Evolutionary conservation across 2,329 filamentous ascomycete genomes (phyloP).

Genomic region (Beauveria sp.): DNA sequence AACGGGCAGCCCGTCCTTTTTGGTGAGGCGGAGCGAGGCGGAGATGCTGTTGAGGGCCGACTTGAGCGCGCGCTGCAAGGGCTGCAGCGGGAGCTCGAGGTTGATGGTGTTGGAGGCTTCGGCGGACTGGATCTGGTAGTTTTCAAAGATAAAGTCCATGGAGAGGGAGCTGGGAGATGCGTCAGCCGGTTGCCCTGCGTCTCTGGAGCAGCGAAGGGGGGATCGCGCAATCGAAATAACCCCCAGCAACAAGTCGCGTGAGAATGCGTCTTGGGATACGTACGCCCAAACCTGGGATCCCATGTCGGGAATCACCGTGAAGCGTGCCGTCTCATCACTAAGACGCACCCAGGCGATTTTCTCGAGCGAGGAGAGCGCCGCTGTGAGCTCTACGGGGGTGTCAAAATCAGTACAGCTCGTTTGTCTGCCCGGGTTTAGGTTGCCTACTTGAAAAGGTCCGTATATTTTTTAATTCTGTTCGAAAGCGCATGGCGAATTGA

Average conservation of each 20-base stretch:
- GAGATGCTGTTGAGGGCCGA: slow-evolving; percentile 76
- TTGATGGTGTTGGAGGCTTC: slow-evolving; percentile 84
- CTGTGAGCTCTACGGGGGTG: slow-evolving; percentile 42
- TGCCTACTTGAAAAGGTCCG: slow-evolving; percentile 54
- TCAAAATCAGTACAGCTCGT: not conserved
- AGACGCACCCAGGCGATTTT: slow-evolving; percentile 88
- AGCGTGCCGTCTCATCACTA: slow-evolving; percentile 78
- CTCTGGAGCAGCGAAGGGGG: not conserved
- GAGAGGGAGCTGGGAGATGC: slow-evolving; percentile 40
- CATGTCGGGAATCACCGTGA: slow-evolving; percentile 91
- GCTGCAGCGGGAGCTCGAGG: slow-evolving; percentile 83
- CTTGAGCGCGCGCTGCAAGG: slow-evolving; percentile 83
- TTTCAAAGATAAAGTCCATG: slow-evolving; percentile 80
- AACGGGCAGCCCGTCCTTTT: slow-evolving; percentile 80
- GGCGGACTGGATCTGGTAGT: slow-evolving; percentile 78
- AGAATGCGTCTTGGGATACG: slow-evolving; percentile 26
- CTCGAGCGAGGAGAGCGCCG: slow-evolving; percentile 58
- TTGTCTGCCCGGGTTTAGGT: fast-evolving
- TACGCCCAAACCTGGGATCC: slow-evolving; percentile 96
- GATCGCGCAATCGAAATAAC: not conserved
- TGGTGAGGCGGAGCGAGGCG: slow-evolving; percentile 81
- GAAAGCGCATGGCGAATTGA: slow-evolving; percentile 51
- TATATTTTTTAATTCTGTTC: slow-evolving; percentile 57
- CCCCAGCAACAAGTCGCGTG: too few relatives aligned
- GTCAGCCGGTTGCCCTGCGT: not conserved